Base-by-base conservation (phyloP, 1,284 basidiomycete genomes). In the Lentinula novae-zelandiae region DNA sequence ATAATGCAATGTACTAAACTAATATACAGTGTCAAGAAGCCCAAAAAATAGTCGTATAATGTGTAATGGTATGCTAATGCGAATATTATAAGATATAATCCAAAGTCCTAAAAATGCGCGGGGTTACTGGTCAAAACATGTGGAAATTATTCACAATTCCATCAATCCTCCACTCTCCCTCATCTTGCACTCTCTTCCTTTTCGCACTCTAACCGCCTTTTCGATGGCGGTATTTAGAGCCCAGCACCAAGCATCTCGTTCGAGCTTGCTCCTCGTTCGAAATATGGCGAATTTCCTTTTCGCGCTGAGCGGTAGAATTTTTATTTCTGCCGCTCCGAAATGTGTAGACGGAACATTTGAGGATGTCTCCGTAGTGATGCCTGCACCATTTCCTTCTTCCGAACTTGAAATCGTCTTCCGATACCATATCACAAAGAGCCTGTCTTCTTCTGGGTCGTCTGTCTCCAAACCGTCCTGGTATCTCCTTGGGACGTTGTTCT, bases 171-270 rank as follows among this genome's bases (percentile, higher is more conserved):
- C 89, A 6, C 77, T 77, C 60, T 82, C 79, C 69, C 86, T 79
- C 64, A 89, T 69, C 67, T 70, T 79, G 52, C 73, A 76, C 70
- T 91, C 89, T 66, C 87, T 76, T 13, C 80, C 81, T 68, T 66
- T 76, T 66, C 82, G 80, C n/a, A 72, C 73, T 69, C 87, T 76
- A 57, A 82, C 81, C 7, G 89, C 72, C 72, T 84, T 89, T 73
- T 95, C 93, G 61, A 95, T 92, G 76, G 94, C 92, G 58, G 81
- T 82, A 65, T 89, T 90, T 66, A 95, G 73, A 15, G 90, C 90
- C 85, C 90, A 93, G 68, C 92, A 92, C 93, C 93, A 95, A 27
- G 88, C 80, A 71, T 95, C 93, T 33, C 93, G 77, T 72, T 95
- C 93, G 50, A 94, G 74, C 70, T 84, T 86, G 71, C 85, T 92